A percentile compares a stretch with the other conserved stretches of the same genome.
phyloP scores from a whole-genome alignment of 2,329 filamentous ascomycete species.

The Grosmannia penicillata region DNA sequence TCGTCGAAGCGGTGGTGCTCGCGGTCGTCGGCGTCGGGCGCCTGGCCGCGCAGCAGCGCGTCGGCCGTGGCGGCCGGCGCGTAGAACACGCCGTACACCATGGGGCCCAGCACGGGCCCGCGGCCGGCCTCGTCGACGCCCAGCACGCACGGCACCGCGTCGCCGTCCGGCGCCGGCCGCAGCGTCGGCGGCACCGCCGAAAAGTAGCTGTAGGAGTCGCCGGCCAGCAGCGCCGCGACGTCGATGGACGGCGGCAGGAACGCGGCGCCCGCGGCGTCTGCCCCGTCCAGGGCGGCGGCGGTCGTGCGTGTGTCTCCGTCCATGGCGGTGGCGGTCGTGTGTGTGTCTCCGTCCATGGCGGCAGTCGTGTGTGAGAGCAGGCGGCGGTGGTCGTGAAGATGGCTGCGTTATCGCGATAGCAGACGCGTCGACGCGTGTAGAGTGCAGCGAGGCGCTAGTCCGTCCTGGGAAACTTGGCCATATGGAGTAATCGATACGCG shows the following conservation, averaged over 20 bases:
- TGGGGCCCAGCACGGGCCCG: constrained; percentile 77
- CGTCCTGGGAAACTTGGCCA: no score
- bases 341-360: no score
- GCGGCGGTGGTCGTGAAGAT: no score
- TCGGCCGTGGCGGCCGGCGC: constrained; percentile 60
- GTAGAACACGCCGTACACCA: constrained; percentile 59
- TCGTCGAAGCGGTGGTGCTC: constrained; percentile 76
- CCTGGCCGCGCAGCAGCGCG: constrained; percentile 48
- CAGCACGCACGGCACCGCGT: constrained; percentile 52
- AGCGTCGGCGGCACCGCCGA: constrained; percentile 52
- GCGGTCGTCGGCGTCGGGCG: constrained; percentile 15
- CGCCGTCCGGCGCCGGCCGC: constrained; percentile 11
- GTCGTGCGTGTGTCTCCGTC: no score
- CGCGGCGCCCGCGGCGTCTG: constrained; percentile 19
- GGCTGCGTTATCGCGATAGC: no score
- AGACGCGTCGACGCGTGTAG: no score
- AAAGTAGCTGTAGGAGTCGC: constrained; percentile 58
- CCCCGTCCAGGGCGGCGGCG: constrained; percentile 7
- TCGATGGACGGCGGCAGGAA: constrained; percentile 61
- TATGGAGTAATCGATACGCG: no score
- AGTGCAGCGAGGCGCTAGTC: no score
- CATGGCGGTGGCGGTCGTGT: no score
- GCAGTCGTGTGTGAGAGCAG: no score
- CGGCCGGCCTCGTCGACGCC: constrained; percentile 91
- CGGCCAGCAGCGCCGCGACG: constrained; percentile 37